These are phyloP conservation scores for Polyplosphaeria fusca DNA, from an alignment of 495 filamentous ascomycete genomes.

Conservation along the genomic window DNA sequence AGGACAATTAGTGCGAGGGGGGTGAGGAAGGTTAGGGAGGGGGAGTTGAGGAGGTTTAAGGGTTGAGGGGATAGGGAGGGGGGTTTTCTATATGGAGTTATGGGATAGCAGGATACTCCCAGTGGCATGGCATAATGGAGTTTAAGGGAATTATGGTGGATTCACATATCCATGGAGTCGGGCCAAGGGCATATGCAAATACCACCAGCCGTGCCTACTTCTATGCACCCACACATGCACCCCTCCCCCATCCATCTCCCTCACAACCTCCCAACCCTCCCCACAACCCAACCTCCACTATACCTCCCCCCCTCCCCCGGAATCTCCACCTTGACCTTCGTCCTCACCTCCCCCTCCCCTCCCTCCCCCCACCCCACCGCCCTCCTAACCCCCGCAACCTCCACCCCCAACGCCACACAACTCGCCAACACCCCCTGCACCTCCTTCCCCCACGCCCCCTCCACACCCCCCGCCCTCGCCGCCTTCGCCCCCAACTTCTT, in stretches of 20 bases:
- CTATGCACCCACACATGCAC: neutral
- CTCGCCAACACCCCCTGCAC: slow-evolving; percentile 57
- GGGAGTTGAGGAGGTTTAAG: slow-evolving; percentile 47
- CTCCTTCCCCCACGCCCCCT: slow-evolving; percentile 34
- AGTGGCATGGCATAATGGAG: too few relatives aligned
- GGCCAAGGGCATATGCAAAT: too few relatives aligned
- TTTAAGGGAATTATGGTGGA: too few relatives aligned
- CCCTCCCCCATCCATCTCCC: neutral
- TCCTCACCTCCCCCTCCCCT: neutral
- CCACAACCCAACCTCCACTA: slow-evolving; percentile 78
- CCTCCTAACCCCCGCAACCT: slow-evolving; percentile 51
- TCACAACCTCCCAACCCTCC: slow-evolving; percentile 49
- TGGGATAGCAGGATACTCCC: too few relatives aligned
- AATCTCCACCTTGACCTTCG: slow-evolving; percentile 29
- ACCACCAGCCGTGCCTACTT: neutral
- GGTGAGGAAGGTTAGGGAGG: slow-evolving; percentile 48
- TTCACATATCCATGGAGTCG: too few relatives aligned
- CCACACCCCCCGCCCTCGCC: slow-evolving; percentile 32
- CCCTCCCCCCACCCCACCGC: slow-evolving; percentile 8
- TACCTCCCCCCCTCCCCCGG: slow-evolving; percentile 43
- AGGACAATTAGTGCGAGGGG: slow-evolving; percentile 68
- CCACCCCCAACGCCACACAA: slow-evolving; percentile 64
- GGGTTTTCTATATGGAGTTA: too few relatives aligned
- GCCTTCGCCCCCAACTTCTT: slow-evolving; percentile 34
- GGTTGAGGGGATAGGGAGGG: too few relatives aligned